Evolutionary conservation across 1,284 basidiomycete species (phyloP).

Genomic region (Rhodotorula sp.): DNA sequence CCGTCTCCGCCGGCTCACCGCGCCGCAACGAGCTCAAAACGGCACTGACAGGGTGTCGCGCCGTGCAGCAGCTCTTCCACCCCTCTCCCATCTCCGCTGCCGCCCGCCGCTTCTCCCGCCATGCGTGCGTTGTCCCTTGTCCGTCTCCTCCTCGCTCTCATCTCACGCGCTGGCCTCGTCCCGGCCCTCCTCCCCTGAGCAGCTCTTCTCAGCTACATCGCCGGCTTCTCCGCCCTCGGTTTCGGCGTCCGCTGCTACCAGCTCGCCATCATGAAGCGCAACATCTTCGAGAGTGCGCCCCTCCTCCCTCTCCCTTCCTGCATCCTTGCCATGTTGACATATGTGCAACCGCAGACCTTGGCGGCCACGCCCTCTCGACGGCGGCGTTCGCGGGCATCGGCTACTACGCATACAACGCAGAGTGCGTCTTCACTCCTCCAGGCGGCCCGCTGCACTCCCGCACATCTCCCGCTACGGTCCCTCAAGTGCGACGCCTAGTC

Average conservation of each 20-base stretch:
- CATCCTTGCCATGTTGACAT: background rate
- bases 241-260: conserved; percentile 47
- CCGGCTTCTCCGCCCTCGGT: conserved; percentile 40
- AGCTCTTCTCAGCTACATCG: conserved; percentile 26
- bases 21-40: background rate
- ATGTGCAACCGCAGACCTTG: conserved; percentile 39
- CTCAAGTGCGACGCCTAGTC: background rate
- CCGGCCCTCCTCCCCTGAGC: background rate
- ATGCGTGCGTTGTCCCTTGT: conserved; percentile 8
- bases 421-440: conserved; percentile 34
- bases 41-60: background rate
- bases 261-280: conserved; percentile 47
- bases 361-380: conserved; percentile 46
- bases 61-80: background rate
- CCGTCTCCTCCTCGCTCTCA: background rate
- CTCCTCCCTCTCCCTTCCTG: background rate
- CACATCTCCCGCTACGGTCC: too few species aligned
- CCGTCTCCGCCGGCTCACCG: too few species aligned
- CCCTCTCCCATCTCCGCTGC: background rate
- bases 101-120: background rate
- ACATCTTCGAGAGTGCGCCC: conserved; percentile 47
- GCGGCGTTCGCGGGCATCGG: conserved; percentile 41
- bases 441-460: too few species aligned
- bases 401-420: conserved; percentile 40
- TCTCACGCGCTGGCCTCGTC: background rate